A percentile compares a stretch with the other conserved stretches of the same genome.
Conservation (phyloP, 2,329 filamentous ascomycete species). For the Aspergillus aculeatus region DNA sequence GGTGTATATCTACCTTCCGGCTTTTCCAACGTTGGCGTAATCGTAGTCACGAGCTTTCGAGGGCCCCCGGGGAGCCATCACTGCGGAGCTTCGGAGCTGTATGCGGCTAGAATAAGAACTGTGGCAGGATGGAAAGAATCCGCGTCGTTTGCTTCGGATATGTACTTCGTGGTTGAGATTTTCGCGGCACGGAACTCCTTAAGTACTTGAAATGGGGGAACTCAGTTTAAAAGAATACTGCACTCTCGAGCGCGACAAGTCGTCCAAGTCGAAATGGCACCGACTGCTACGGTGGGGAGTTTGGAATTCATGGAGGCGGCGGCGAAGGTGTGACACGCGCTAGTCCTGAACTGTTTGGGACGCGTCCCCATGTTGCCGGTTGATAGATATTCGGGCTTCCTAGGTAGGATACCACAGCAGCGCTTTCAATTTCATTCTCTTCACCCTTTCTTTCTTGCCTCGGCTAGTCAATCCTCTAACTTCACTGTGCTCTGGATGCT, state of each 20-base stretch:
- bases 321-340: slow-evolving; percentile 27
- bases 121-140: not conserved
- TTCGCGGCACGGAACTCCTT: not conserved
- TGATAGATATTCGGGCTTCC: not conserved
- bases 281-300: slow-evolving; percentile 22
- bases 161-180: not conserved
- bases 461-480: not conserved
- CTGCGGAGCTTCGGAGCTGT: slow-evolving; percentile 17
- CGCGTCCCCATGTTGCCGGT: slow-evolving; percentile 25
- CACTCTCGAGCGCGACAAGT: not conserved
- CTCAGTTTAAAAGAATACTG: not conserved
- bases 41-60: slow-evolving; percentile 47
- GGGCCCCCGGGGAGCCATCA: slow-evolving; percentile 41
- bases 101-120: slow-evolving; percentile 4
- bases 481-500: not conserved
- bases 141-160: not conserved
- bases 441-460: not conserved
- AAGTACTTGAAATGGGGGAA: not conserved
- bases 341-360: slow-evolving; percentile 37
- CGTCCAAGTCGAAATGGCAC: not conserved
- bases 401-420: not conserved
- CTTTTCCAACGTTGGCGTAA: slow-evolving; percentile 49
- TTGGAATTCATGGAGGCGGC: slow-evolving; percentile 23
- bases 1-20: slow-evolving; percentile 42
- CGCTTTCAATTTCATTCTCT: not conserved